Base-by-base conservation (phyloP, 257 asterid genomes). In the Solanum sitiens region DNA sequence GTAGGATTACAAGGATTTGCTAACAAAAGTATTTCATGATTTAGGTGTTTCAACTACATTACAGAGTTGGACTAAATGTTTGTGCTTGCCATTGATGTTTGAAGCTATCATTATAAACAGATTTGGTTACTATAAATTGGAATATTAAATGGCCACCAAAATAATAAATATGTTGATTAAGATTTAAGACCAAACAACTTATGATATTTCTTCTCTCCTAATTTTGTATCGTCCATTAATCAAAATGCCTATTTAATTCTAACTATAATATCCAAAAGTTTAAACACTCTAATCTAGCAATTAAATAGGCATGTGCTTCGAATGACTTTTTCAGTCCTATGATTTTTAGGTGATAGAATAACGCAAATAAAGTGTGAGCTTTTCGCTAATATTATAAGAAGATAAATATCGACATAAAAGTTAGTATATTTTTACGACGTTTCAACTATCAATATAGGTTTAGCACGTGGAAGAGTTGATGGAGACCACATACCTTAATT, bases 21-120 rank as follows among this genome's bases (percentile, higher is more conserved):
- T 45, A 89, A 83, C 89, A 42, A 87, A 68, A 35, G 0, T 30
- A 18, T 50, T 65, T 83, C 45, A 21, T 74, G 68, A 42, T 50
- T 80, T 87, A 35, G 83, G 45, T 75, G 86, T 84, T 87, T 83
- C 14, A 89, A 71, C 85, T 79, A 35, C 84, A 35, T 80, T 77
- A 27, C 84, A 16, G 10, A 45, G 85, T 27, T 25, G 67, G 67
- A 79, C 27, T 35, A 6, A 80, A 30, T 30, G 39, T 80, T 80
- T 50, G 67, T 80, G 70, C 44, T 80, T 47, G 44, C 61, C 85
- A 27, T 27, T 45, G n/a, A 45, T 80, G 85, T 80, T 80, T 79
- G 11, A 82, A 82, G 16, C 44, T 82, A 18, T 82, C 30, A 47
- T 18, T 30, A 45, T 30, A 82, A 50, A 82, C 30, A 82, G 20